Percentiles rank a stretch among this genome's conserved stretches.
These are phyloP conservation scores for Kockiozyma suomiensis DNA, from an alignment of 805 yeast genomes.

Conservation along the genomic window DNA sequence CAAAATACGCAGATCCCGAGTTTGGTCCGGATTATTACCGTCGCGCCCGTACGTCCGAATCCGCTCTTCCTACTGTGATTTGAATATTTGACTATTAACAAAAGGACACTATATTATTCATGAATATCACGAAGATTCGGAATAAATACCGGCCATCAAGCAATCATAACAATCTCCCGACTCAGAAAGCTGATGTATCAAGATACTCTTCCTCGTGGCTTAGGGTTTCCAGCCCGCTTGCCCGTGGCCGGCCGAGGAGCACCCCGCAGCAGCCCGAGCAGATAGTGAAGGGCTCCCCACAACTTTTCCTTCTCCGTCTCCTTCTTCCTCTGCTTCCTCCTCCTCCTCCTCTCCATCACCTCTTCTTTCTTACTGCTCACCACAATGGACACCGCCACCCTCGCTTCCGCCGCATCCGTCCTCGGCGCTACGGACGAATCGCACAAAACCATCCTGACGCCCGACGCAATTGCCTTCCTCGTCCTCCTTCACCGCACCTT, in stretches of 20 bases:
- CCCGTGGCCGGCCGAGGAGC: slow-evolving; percentile 11
- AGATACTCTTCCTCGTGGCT: too few relatives aligned
- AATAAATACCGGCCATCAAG: too few relatives aligned
- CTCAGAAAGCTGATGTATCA: too few relatives aligned
- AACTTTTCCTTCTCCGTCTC: background rate
- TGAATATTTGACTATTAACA: too few relatives aligned
- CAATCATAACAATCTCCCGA: too few relatives aligned
- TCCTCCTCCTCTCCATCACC: background rate
- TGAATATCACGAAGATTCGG: too few relatives aligned
- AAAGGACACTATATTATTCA: too few relatives aligned
- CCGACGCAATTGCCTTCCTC: slow-evolving; percentile 65
- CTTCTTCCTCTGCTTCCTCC: background rate
- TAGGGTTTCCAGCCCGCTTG: slow-evolving; percentile 1
- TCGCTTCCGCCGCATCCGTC: slow-evolving; percentile 39
- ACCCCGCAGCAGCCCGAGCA: slow-evolving; percentile 13
- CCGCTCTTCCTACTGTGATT: too few relatives aligned
- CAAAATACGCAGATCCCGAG: too few relatives aligned
- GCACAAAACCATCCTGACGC: slow-evolving; percentile 58
- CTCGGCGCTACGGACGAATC: slow-evolving; percentile 54
- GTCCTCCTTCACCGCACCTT: slow-evolving; percentile 69
- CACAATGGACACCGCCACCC: slow-evolving; percentile 14
- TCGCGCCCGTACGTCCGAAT: too few relatives aligned
- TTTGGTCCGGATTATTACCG: too few relatives aligned
- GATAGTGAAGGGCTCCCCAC: background rate
- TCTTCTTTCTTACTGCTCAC: background rate